Evolutionary conservation across 805 yeast genomes (phyloP).

Genomic region (Scheffersomyces coipomensis): DNA sequence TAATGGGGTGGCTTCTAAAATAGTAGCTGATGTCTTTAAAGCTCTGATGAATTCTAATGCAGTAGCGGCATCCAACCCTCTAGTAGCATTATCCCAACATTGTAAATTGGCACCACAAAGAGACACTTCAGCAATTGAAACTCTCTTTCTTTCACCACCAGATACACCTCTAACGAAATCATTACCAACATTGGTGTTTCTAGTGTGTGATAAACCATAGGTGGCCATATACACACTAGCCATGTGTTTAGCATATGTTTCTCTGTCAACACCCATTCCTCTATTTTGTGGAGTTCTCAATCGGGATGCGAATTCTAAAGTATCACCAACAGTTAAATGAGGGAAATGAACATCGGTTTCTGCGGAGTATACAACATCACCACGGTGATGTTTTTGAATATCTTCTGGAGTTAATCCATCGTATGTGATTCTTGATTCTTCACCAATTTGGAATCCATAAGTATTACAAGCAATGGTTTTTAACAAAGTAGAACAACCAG

Average conservation of each 20-base stretch:
- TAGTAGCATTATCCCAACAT: slow-evolving; percentile 73
- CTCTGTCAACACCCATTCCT: slow-evolving; percentile 34
- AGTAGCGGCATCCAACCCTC: slow-evolving; percentile 84
- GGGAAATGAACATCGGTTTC: slow-evolving; percentile 61
- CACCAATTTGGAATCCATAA: slow-evolving; percentile 35
- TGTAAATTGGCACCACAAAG: slow-evolving; percentile 58
- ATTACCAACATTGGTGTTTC: slow-evolving; percentile 60
- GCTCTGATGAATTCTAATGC: slow-evolving; percentile 74
- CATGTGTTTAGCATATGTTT: slow-evolving; percentile 38
- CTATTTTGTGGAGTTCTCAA: slow-evolving; percentile 45
- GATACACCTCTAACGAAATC: slow-evolving; percentile 72
- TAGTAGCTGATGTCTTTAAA: slow-evolving; percentile 58
- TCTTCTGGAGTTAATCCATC: slow-evolving; percentile 33
- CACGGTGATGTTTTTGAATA: slow-evolving; percentile 27
- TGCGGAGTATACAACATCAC: slow-evolving; percentile 44
- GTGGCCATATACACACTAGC: slow-evolving; percentile 44
- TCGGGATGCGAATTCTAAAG: slow-evolving; percentile 53
- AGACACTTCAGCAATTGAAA: slow-evolving; percentile 76
- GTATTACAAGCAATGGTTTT: slow-evolving; percentile 38
- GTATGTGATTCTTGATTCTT: slow-evolving; percentile 29
- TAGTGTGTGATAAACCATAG: slow-evolving; percentile 51
- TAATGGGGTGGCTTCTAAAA: slow-evolving; percentile 51
- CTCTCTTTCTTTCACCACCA: slow-evolving; percentile 86
- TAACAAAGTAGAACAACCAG: slow-evolving; percentile 40
- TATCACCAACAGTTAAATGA: slow-evolving; percentile 52